A percentile compares a stretch with the other conserved stretches of the same genome.
Conservation (phyloP, 495 filamentous ascomycete species). For the Bacidia rubella region DNA sequence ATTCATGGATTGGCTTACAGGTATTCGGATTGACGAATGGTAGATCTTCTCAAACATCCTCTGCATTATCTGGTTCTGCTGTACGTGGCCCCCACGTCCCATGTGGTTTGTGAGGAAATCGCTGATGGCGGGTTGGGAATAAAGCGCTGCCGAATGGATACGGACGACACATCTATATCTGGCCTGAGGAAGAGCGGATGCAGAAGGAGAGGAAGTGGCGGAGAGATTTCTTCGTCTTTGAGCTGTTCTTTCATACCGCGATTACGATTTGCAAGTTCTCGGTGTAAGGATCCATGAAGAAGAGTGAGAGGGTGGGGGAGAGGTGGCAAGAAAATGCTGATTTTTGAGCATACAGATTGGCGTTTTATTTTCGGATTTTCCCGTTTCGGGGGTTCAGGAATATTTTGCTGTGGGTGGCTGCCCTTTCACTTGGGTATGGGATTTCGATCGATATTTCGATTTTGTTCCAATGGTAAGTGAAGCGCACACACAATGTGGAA, state of each 20-base stretch:
- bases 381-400: conserved; percentile 9
- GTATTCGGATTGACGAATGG: not conserved
- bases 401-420: not conserved
- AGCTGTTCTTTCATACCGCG: conserved; percentile 11
- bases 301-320: not conserved
- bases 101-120: not conserved
- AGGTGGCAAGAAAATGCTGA: no score
- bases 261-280: conserved; percentile 11
- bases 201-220: conserved; percentile 7
- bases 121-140: not conserved
- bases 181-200: not conserved
- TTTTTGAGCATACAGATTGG: conserved; percentile 7
- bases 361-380: conserved; percentile 16
- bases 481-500: not conserved
- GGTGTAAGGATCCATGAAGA: conserved; percentile 1
- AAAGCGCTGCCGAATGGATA: conserved; percentile 11
- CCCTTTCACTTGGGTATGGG: conserved; percentile 2
- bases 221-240: conserved; percentile 10
- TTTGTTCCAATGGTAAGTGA: conserved; percentile 15
- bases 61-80: conserved; percentile 7
- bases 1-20: not conserved
- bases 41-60: conserved; percentile 6
- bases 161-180: conserved; percentile 14
- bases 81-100: not conserved
- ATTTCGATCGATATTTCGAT: conserved; percentile 4